Evolutionary conservation across 164 flowering plant genomes (phyloP).

Genomic region (Piper longum): DNA sequence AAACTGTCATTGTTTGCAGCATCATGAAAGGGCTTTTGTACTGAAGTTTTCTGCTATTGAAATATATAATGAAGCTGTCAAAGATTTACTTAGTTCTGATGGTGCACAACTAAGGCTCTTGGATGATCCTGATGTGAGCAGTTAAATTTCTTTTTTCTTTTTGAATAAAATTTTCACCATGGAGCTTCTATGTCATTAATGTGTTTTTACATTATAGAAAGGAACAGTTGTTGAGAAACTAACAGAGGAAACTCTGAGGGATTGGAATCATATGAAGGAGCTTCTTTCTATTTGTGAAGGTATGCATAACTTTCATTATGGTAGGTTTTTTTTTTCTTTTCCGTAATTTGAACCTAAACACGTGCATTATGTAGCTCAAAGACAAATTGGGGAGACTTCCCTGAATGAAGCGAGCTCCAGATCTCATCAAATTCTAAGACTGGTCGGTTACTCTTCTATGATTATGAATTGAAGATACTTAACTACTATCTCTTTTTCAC

Average conservation of each 20-base stretch:
- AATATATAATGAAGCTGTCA: slow-evolving; percentile 88
- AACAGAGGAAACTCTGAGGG: slow-evolving; percentile 59
- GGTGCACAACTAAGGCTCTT: slow-evolving; percentile 63
- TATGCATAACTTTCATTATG: slow-evolving; percentile 9
- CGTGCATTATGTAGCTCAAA: slow-evolving; percentile 51
- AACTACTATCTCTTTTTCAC: not conserved
- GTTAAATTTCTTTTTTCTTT: too few relatives aligned
- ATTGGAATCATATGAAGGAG: slow-evolving; percentile 49
- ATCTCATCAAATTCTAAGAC: slow-evolving; percentile 89
- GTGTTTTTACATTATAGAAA: slow-evolving; percentile 29
- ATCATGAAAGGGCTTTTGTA: slow-evolving; percentile 53
- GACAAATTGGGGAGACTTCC: slow-evolving; percentile 78
- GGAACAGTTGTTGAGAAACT: slow-evolving; percentile 90
- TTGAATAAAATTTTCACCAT: too few relatives aligned
- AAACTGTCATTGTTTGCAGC: slow-evolving; percentile 26
- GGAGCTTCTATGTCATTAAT: not conserved
- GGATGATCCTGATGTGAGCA: slow-evolving; percentile 90
- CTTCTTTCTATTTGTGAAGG: slow-evolving; percentile 83
- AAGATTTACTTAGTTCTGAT: slow-evolving; percentile 69
- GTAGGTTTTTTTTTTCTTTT: not conserved
- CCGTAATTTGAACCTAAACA: not conserved
- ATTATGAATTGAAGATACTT: not conserved
- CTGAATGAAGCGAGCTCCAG: slow-evolving; percentile 91
- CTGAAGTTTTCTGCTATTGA: slow-evolving; percentile 91
- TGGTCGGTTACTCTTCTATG: slow-evolving; percentile 35